Evolutionary conservation across 1,139 yeast genomes (phyloP), one percentile per base, ranked within the genome.

Genomic region (Taphrina pruni): DNA sequence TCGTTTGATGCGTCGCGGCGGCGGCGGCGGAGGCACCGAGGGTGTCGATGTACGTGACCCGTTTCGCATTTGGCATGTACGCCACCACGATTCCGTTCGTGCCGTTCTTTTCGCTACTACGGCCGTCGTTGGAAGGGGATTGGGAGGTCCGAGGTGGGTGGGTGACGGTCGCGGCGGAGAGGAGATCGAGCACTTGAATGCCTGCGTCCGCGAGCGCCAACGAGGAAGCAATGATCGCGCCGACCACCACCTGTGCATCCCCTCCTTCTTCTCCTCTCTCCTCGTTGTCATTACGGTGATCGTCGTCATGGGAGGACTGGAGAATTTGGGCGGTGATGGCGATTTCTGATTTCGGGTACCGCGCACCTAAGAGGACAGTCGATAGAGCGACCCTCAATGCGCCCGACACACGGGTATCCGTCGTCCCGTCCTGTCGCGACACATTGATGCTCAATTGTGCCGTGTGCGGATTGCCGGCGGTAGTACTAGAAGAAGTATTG

Each of bases 311-410:
- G 32, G 32, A 26, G 32, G 32, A 26, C 36, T 68, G 69, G 20
- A 69, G 57, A 6, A 69, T 52, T 26, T 43, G 58, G 12, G 65
- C 55, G 50, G 35, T 58, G 36, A 69, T 35, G 50, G 57, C 65
- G 38, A 69, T 65, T 21, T 65, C 66, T 26, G 66, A 51, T 60
- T 69, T 69, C 12, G 70, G 70, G 56, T 43, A 65, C 39, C 41
- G 55, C 38, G 38, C 12, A 8, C 55, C 38, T 1, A 26, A 9
- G 2, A 50, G 3, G 35, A 17, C 38, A 21, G 36, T 6, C 7
- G 8, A 7, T 7, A 45, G n/a, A 7, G 55, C 55, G 7, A n/a
- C 20, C 11, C 36, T n/a, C 17, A 21, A 1, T 26, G 8, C n/a
- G 1, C 20, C 48, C 1, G 20, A 7, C 48, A 45, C 8, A 2